Evolutionary conservation across 208 protist species (phyloP).

Genomic region (Wallacemonas rigidus): DNA sequence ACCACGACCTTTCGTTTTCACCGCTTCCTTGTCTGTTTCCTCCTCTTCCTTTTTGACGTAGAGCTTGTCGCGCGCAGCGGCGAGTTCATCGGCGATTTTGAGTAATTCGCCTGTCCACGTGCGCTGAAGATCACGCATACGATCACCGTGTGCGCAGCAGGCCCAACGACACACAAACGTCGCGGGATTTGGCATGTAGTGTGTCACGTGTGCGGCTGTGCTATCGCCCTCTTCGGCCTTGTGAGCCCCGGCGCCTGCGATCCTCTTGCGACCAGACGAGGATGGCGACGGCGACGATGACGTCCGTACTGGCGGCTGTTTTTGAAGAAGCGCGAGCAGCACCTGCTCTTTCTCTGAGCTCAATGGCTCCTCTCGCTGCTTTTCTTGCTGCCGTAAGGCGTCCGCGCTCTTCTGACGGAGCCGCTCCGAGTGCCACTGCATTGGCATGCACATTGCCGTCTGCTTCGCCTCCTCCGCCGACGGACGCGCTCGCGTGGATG

Average conservation of each 20-base stretch:
- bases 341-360: not conserved
- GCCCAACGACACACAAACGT: constrained; percentile 64
- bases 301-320: not conserved
- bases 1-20: no score
- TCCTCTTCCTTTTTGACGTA: not conserved
- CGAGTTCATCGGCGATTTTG: constrained; percentile 5
- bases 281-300: not conserved
- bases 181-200: constrained; percentile 73
- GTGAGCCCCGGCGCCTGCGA: no score
- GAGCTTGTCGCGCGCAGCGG: not conserved
- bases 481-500: not conserved
- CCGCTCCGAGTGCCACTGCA: constrained; percentile 33
- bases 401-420: constrained; percentile 23
- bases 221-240: not conserved
- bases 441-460: not conserved
- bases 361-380: not conserved
- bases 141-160: constrained; percentile 58
- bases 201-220: constrained; percentile 10
- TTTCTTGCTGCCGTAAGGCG: constrained; percentile 1
- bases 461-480: constrained; percentile 2
- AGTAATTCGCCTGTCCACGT: constrained; percentile 57
- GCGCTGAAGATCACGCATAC: constrained; percentile 48
- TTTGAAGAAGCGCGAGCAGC: not conserved
- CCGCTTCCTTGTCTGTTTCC: not conserved
- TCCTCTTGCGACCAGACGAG: not conserved